These are phyloP conservation scores for Cystobasidium slooffiae DNA, from an alignment of 1,284 basidiomycete genomes.

Conservation along the genomic window DNA sequence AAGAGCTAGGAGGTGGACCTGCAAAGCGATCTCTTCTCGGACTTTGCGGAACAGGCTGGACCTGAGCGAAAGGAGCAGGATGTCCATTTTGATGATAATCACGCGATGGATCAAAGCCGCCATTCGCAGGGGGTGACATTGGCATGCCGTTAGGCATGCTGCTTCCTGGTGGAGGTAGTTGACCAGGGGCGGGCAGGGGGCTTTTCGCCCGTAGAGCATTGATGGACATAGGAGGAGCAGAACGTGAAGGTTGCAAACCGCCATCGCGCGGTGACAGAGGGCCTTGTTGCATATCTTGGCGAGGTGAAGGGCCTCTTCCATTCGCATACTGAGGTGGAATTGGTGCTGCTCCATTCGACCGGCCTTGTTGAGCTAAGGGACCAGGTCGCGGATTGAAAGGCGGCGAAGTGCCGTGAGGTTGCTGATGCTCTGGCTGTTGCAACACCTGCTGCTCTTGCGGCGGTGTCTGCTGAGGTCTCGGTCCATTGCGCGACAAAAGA, in stretches of 20 bases:
- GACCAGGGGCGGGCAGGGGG: conserved; percentile 27
- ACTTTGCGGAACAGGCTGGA: background rate
- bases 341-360: conserved; percentile 12
- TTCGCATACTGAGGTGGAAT: conserved; percentile 22
- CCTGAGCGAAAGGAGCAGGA: conserved; percentile 23
- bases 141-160: background rate
- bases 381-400: conserved; percentile 26
- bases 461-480: conserved; percentile 28
- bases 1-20: background rate
- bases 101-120: background rate
- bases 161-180: conserved; percentile 11
- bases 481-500: conserved; percentile 23
- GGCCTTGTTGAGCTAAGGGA: conserved; percentile 22
- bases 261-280: conserved; percentile 5
- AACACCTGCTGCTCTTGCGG: conserved; percentile 2
- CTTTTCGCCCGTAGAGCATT: conserved; percentile 23
- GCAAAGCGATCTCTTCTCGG: conserved; percentile 15
- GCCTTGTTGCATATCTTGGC: conserved; percentile 1
- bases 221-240: conserved; percentile 5
- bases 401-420: conserved; percentile 7
- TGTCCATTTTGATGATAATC: conserved; percentile 7
- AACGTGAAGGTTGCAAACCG: conserved; percentile 21
- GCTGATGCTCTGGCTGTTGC: background rate
- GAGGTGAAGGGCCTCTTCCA: conserved; percentile 15
- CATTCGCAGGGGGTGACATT: background rate